These are phyloP conservation scores for Aspergillus texensis DNA, from an alignment of 2,329 filamentous ascomycete species.

Conservation along the genomic window DNA sequence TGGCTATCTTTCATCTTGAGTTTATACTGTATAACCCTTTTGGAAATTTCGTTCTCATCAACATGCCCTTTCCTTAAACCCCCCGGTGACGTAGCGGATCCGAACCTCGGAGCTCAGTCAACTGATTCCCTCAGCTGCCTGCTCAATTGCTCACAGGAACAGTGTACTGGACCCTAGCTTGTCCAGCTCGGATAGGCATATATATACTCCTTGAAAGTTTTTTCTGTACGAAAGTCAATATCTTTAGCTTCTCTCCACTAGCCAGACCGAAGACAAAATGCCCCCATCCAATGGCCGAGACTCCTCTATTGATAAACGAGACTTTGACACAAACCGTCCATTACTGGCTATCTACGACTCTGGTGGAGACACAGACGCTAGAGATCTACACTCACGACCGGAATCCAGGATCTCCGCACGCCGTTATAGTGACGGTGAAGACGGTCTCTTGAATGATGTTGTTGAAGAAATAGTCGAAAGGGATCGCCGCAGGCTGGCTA, in stretches of 20 bases:
- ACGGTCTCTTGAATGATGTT: constrained; percentile 61
- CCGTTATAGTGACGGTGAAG: constrained; percentile 25
- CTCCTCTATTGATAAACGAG: constrained; percentile 46
- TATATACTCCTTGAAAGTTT: background rate
- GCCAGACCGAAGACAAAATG: constrained; percentile 22
- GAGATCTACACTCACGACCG: constrained; percentile 32
- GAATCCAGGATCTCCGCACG: constrained; percentile 24
- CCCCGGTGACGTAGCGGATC: constrained; percentile 26
- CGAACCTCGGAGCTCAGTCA: constrained; percentile 19
- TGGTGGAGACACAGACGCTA: constrained; percentile 16
- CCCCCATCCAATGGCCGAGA: constrained; percentile 25
- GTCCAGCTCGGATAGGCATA: background rate
- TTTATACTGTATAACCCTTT: background rate
- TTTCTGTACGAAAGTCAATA: background rate
- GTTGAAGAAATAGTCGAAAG: constrained; percentile 62
- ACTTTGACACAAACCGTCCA: constrained; percentile 49
- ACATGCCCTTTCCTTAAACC: background rate
- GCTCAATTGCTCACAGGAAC: constrained; percentile 1
- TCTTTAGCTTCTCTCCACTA: background rate
- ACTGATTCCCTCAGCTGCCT: constrained; percentile 22
- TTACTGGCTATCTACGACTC: constrained; percentile 25
- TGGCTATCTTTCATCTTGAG: background rate
- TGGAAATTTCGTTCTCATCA: background rate
- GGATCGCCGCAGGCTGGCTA: constrained; percentile 58
- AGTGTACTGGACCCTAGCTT: background rate